Percentiles rank a stretch among this genome's conserved stretches.
Conservation (phyloP, 192 early-diverging fungal genomes). For the Allomyces javanicus region DNA sequence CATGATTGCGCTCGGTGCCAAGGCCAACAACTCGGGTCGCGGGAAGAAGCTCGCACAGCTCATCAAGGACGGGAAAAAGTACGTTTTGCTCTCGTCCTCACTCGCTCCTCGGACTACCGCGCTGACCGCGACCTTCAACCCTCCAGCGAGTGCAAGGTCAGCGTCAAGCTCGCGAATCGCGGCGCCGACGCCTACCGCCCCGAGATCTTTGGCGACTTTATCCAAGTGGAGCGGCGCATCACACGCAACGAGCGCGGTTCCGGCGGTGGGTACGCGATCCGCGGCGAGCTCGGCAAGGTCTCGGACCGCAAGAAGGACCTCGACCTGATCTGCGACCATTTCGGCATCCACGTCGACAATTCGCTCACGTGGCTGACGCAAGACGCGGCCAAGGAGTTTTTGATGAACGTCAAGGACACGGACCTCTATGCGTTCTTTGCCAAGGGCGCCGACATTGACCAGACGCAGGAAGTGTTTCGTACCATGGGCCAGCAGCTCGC, state of each 20-base stretch:
- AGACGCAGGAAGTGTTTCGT: background rate
- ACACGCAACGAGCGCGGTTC: slow-evolving; percentile 19
- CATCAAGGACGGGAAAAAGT: slow-evolving; percentile 60
- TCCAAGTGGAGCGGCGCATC: slow-evolving; percentile 68
- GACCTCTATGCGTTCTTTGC: background rate
- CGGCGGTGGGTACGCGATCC: slow-evolving; percentile 57
- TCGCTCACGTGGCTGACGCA: slow-evolving; percentile 85
- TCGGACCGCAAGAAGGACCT: slow-evolving; percentile 72
- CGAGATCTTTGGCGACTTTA: slow-evolving; percentile 55
- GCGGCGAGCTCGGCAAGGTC: slow-evolving; percentile 35
- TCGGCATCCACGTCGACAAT: slow-evolving; percentile 82
- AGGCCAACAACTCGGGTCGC: slow-evolving; percentile 69
- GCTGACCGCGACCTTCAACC: background rate
- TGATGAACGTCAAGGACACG: background rate
- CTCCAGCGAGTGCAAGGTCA: slow-evolving; percentile 36
- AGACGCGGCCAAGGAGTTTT: slow-evolving; percentile 74
- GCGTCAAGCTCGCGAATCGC: slow-evolving; percentile 54
- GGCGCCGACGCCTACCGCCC: slow-evolving; percentile 69
- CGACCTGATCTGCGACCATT: slow-evolving; percentile 58
- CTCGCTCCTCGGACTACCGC: background rate
- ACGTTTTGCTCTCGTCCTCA: slow-evolving; percentile 10
- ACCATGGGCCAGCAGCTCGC: background rate
- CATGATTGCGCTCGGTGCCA: slow-evolving; percentile 78
- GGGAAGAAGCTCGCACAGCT: slow-evolving; percentile 53
- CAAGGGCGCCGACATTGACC: background rate